These are phyloP conservation scores for Bryoerythrophyllum caledonicum DNA, from an alignment of 225 moss, liverwort and hornwort genomes.

Conservation along the genomic window DNA sequence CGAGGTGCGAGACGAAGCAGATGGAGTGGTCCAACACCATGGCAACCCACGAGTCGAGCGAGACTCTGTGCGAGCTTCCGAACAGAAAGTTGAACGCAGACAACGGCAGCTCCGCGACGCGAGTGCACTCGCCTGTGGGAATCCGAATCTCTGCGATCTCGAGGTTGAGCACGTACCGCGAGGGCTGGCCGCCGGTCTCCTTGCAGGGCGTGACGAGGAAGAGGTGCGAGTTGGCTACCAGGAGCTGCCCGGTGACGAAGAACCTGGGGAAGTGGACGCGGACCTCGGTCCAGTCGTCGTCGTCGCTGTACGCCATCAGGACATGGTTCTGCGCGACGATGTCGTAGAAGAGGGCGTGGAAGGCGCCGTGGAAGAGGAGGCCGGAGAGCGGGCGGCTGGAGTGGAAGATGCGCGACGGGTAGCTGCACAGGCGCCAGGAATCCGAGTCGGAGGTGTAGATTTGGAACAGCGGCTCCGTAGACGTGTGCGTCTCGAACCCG, in stretches of 20 bases:
- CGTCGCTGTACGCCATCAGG: constrained; percentile 31
- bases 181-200: constrained; percentile 41
- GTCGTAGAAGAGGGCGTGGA: constrained; percentile 38
- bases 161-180: constrained; percentile 43
- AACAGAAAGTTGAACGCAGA: constrained; percentile 37
- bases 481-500: constrained; percentile 29
- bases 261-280: constrained; percentile 38
- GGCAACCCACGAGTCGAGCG: constrained; percentile 38
- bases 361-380: constrained; percentile 25
- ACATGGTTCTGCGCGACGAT: constrained; percentile 39
- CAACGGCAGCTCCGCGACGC: constrained; percentile 28
- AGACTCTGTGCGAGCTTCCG: constrained; percentile 47
- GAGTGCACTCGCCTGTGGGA: constrained; percentile 23
- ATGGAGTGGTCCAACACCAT: constrained; percentile 32
- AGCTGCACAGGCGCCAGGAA: constrained; percentile 37
- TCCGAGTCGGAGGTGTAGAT: constrained; percentile 28
- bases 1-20: constrained; percentile 41
- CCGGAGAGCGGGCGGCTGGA: constrained; percentile 39
- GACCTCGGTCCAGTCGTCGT: constrained; percentile 32
- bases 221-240: constrained; percentile 25
- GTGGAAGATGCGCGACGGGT: constrained; percentile 29
- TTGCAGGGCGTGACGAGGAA: constrained; percentile 42
- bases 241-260: constrained; percentile 37
- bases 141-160: constrained; percentile 40
- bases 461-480: constrained; percentile 38